Conservation (phyloP, 2,329 filamentous ascomycete genomes). For the Aureobasidium sp. region DNA sequence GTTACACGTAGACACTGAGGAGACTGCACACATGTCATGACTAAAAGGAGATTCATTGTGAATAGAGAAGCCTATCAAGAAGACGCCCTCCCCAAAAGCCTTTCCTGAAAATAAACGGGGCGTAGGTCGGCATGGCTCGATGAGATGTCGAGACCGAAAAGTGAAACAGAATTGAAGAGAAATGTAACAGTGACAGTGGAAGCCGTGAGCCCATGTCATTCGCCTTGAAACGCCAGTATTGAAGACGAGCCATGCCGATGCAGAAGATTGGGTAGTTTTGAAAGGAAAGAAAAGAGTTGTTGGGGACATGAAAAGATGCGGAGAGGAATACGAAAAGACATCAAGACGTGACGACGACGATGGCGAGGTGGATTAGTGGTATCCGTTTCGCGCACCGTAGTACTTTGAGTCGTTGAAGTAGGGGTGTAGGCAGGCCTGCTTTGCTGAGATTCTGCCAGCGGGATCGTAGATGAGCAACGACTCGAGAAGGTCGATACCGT, state of each 20-base stretch:
- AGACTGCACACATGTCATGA: background rate
- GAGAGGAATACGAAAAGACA: constrained; percentile 13
- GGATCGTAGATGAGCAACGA: constrained; percentile 79
- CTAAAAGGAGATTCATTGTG: constrained; percentile 8
- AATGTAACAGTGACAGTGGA: background rate
- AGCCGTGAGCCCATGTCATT: background rate
- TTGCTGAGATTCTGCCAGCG: constrained; percentile 78
- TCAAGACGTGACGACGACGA: background rate
- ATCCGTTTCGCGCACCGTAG: constrained; percentile 20
- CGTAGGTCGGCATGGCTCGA: constrained; percentile 8
- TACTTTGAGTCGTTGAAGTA: constrained; percentile 53
- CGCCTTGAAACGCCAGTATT: constrained; percentile 4
- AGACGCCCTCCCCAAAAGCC: constrained; percentile 7
- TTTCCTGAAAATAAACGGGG: constrained; percentile 13
- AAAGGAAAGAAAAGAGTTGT: background rate
- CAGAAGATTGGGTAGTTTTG: constrained; percentile 3
- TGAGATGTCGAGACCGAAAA: background rate
- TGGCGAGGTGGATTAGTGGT: constrained; percentile 16
- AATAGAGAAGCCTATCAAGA: constrained; percentile 5
- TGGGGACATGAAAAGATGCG: background rate
- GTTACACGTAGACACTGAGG: background rate
- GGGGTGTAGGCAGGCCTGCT: constrained; percentile 75
- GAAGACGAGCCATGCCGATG: constrained; percentile 12
- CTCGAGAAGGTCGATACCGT: constrained; percentile 61
- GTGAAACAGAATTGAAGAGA: constrained; percentile 2